Conservation (phyloP, 352 stramenopile genomes). For the Phytophthora pinifolia region DNA sequence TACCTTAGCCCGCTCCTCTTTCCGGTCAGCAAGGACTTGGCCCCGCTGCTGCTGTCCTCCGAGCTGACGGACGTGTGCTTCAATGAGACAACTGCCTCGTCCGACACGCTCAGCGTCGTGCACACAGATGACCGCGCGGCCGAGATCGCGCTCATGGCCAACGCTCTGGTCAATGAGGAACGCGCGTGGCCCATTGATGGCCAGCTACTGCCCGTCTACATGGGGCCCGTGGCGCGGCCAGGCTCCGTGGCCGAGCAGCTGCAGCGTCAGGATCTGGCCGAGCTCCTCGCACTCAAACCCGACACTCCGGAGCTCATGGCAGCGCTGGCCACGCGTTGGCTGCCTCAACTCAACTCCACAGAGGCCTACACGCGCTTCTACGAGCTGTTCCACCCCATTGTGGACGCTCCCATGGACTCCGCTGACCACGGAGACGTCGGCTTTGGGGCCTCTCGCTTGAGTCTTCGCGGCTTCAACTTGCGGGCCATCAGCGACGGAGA, state of each 20-base stretch:
- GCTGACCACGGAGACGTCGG: slow-evolving; percentile 40
- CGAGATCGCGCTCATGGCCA: slow-evolving; percentile 25
- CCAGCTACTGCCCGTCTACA: slow-evolving; percentile 30
- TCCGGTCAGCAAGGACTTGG: neutral
- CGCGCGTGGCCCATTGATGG: slow-evolving; percentile 28
- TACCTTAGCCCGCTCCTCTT: slow-evolving; percentile 14
- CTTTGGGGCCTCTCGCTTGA: slow-evolving; percentile 44
- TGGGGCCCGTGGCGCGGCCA: slow-evolving; percentile 28
- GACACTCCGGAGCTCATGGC: slow-evolving; percentile 26
- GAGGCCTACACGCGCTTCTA: slow-evolving; percentile 34
- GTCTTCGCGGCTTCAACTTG: slow-evolving; percentile 50
- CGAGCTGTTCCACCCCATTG: slow-evolving; percentile 27
- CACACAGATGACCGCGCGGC: slow-evolving; percentile 14
- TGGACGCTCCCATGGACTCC: slow-evolving; percentile 16
- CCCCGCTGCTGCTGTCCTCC: neutral
- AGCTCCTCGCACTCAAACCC: slow-evolving; percentile 22
- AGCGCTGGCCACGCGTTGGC: slow-evolving; percentile 14
- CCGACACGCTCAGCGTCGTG: slow-evolving; percentile 17
- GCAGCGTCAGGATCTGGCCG: slow-evolving; percentile 19
- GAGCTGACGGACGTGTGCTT: slow-evolving; percentile 9
- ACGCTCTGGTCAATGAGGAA: slow-evolving; percentile 31
- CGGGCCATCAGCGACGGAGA: slow-evolving; percentile 17
- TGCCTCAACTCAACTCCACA: slow-evolving; percentile 22
- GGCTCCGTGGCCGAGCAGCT: slow-evolving; percentile 34
- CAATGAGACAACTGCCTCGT: slow-evolving; percentile 1